phyloP scores from a whole-genome alignment of 192 early-diverging fungal genomes.

The Coemansia sp. region DNA sequence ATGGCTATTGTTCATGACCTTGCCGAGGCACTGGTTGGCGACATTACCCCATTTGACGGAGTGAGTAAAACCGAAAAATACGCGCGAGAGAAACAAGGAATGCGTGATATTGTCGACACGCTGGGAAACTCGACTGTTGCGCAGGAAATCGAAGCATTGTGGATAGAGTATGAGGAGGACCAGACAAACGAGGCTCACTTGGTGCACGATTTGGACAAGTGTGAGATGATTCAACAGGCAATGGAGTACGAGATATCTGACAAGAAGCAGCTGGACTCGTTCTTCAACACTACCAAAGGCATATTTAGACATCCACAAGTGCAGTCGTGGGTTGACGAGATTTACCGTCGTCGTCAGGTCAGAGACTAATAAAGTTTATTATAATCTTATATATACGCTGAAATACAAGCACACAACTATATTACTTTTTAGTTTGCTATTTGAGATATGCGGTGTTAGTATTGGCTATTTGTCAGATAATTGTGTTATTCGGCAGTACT shows the following conservation, averaged over 20 bases:
- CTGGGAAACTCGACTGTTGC: conserved; percentile 61
- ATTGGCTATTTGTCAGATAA: no score
- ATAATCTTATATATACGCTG: neutral
- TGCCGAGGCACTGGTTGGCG: conserved; percentile 73
- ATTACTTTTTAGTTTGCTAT: no score
- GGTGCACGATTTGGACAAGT: conserved; percentile 94
- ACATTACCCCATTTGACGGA: conserved; percentile 84
- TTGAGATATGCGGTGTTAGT: no score
- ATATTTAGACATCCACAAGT: conserved; percentile 85
- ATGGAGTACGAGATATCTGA: conserved; percentile 85
- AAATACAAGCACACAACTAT: no score
- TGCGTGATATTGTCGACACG: conserved; percentile 53
- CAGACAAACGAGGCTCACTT: conserved; percentile 72
- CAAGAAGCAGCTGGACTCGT: conserved; percentile 63
- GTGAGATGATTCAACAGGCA: conserved; percentile 94
- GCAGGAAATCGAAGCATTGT: conserved; percentile 72
- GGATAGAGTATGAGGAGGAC: conserved; percentile 84
- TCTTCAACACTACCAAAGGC: conserved; percentile 78
- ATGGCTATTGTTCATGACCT: conserved; percentile 95
- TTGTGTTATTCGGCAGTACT: no score
- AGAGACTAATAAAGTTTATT: neutral
- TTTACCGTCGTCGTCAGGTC: conserved; percentile 52
- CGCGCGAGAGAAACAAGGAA: conserved; percentile 59
- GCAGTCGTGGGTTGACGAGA: conserved; percentile 77
- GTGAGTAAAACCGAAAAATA: conserved; percentile 79